phyloP scores from a whole-genome alignment of 352 stramenopile species.

The Globisporangium barbulae region DNA sequence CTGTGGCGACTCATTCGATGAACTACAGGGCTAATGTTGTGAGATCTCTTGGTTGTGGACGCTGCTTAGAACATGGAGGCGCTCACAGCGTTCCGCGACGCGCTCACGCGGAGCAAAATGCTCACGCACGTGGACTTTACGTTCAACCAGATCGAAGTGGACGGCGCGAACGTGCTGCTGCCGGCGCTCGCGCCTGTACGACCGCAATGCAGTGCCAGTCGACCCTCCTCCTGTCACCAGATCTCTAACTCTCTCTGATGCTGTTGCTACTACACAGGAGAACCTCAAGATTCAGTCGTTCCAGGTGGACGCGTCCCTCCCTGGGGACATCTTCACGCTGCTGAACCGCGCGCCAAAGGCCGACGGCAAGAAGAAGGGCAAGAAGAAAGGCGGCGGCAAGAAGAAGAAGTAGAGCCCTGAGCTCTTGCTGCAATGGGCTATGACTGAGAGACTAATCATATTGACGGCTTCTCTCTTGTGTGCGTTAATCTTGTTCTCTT shows the following conservation, averaged over 20 bases:
- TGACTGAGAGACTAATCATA: background rate
- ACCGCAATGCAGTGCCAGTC: background rate
- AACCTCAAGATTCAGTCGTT: conserved; percentile 70
- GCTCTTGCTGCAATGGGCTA: background rate
- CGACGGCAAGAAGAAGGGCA: conserved; percentile 77
- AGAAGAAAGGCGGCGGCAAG: conserved; percentile 72
- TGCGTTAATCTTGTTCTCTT: background rate
- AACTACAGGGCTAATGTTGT: background rate
- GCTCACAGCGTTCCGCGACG: conserved; percentile 55
- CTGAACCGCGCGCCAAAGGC: conserved; percentile 68
- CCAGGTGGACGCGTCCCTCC: conserved; percentile 71
- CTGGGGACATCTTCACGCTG: conserved; percentile 61
- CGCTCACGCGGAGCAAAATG: conserved; percentile 58
- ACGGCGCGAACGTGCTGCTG: conserved; percentile 59
- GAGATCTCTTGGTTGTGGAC: background rate
- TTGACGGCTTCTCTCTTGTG: background rate
- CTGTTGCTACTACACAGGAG: conserved; percentile 22
- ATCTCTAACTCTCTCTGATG: background rate
- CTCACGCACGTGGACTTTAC: conserved; percentile 74
- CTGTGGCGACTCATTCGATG: background rate
- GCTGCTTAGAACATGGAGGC: conserved; percentile 39
- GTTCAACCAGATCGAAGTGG: conserved; percentile 70
- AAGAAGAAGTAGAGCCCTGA: conserved; percentile 38
- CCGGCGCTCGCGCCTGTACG: conserved; percentile 45
- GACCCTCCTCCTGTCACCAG: background rate